Evolutionary conservation across 805 yeast genomes (phyloP).

Genomic region (Yarrowia divulgata): DNA sequence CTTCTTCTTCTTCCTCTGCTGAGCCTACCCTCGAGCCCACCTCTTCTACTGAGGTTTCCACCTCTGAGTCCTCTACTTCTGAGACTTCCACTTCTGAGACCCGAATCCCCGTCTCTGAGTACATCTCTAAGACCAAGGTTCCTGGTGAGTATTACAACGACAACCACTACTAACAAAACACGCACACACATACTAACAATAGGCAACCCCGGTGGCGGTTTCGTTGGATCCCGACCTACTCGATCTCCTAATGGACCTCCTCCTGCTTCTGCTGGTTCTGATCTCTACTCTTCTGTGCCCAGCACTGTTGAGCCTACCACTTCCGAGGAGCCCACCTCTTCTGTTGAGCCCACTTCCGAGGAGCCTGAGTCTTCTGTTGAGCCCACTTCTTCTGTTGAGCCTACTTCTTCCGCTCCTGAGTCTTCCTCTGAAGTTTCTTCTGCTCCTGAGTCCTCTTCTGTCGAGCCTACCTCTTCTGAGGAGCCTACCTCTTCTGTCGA

Average conservation of each 20-base stretch:
- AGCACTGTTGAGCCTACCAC: neutral
- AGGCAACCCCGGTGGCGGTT: conserved; percentile 6
- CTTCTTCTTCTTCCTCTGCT: neutral
- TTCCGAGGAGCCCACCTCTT: neutral
- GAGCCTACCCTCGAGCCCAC: conserved; percentile 13
- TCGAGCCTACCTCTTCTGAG: neutral
- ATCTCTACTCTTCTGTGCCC: neutral
- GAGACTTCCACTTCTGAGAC: neutral
- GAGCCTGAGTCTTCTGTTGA: conserved; percentile 7
- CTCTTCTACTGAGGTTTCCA: neutral
- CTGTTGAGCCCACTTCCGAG: conserved; percentile 3
- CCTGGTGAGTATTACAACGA: conserved; percentile 7
- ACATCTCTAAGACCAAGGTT: neutral
- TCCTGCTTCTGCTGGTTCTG: neutral
- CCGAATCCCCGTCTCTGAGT: neutral
- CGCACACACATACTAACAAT: neutral
- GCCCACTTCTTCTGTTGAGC: conserved; percentile 1
- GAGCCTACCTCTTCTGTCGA: conserved; percentile 10
- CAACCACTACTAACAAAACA: neutral
- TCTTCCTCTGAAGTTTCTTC: neutral
- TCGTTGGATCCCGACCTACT: neutral
- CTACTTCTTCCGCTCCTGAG: neutral
- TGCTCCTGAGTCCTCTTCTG: neutral
- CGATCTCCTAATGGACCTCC: neutral
- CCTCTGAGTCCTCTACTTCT: neutral